Evolutionary conservation across 1,284 basidiomycete species (phyloP), one percentile per base, ranked within the genome.

Genomic region (Xerocomus amazonicus): DNA sequence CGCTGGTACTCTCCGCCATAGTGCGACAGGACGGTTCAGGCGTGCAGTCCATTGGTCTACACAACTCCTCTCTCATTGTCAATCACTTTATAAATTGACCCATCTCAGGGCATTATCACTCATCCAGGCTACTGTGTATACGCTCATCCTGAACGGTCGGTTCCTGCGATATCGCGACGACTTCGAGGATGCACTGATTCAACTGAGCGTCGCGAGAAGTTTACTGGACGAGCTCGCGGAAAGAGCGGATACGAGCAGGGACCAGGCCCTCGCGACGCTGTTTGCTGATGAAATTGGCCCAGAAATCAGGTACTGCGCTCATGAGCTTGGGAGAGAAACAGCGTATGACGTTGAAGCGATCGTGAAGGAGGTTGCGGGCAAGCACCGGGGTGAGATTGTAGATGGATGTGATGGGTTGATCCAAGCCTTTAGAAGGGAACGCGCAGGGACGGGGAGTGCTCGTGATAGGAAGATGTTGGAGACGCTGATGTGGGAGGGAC

Each of bases 251-350:
- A 86, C 84, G n/a, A 93, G 91, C 60, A 82, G 89, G 39, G 89
- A 92, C 48, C 92, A 97, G 70, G 96, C 95, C 0, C 78, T 98
- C 6, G 90, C 92, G 10, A 80, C 83, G 31, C 79, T 91, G 45
- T 91, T 92, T 62, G 79, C 87, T 16, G 95, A 98, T 65, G 84
- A 88, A 54, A 84, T 94, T 53, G 87, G 92, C 37, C 92, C 96
- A 0, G 86, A 97, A 69, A 91, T 98, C 53, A 79, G 96, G 44
- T 90, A 94, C 71, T 92, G 88, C 57, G 93, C 94, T 0, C 96
- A 98, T 65, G 88, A 94, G 63, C 77, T 96, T 27, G 84, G 84
- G 2, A 72, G 77, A 42, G 71, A 70, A 40, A 86, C 84, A 61
- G 82, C 90, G 6, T 92, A 95, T 69, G 91, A 95, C 67, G 77